Base-by-base conservation (phyloP, 768 basidiomycete species). In the Rhodotorula paludigena region DNA sequence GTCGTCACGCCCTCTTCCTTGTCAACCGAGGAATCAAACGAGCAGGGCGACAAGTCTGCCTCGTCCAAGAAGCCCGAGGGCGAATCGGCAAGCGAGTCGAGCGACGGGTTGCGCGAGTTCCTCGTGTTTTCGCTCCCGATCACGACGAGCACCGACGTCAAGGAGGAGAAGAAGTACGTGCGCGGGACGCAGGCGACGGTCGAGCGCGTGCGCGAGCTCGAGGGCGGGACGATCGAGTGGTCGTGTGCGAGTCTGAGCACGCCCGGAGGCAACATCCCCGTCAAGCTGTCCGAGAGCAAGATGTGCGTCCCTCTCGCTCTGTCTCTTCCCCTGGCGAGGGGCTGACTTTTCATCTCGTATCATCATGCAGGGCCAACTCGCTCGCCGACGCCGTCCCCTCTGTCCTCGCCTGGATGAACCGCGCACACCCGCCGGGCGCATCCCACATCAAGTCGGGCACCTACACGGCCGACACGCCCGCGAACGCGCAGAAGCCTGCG, bases 221-320 rank as follows among this genome's bases (percentile, higher is more conserved):
- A 65, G 10, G 63, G 63, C 10, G 68, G 68, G 1, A 51, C 65
- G 20, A 65, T 69, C 45, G 41, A 48, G 25, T 69, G 68, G 68
- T 55, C 42, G 20, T 65, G 63, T 23, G 68, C 68, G 33, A 69
- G 68, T 42, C 18, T 69, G 63, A 69, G 68, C 48, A 64, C 68
- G 20, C 63, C 68, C 2, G 68, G 68, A 10, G 68, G 68, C 30
- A 69, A 59, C n/a, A 62, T 69, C n/a, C 68, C 68, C 1, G 60
- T 65, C 42, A 62, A 61, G 44, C 59, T 69, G 25, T 49, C 48
- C 21, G 68, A 69, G 45, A 52, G 59, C 39, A 64, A 69, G 49
- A 69, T 69, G 68, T 65, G 56, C 39, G 68, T 42, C 11, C 30
- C 35, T 30, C 25, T 18, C 25, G n/a, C 35, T 57, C 39, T 44